These are phyloP conservation scores for Xylariaceae sp. DNA, from an alignment of 2,329 filamentous ascomycete genomes.

Conservation along the genomic window DNA sequence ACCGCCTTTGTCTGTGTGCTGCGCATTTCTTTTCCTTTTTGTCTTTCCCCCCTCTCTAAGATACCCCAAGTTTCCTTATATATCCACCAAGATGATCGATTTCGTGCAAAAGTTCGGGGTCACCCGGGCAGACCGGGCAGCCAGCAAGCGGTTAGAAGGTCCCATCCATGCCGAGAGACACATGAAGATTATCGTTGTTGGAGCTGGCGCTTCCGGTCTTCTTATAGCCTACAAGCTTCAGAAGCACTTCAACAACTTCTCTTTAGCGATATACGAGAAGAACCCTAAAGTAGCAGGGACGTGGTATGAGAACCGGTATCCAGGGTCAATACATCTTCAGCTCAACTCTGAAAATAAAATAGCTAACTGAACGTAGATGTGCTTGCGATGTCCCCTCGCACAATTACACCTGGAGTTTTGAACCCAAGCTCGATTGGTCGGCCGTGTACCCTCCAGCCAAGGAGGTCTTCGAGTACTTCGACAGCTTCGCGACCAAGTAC, in stretches of 20 bases:
- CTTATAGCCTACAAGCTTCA: constrained; percentile 14
- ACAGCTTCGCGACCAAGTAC: constrained; percentile 11
- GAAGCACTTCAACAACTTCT: constrained; percentile 12
- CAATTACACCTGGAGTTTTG: constrained; percentile 49
- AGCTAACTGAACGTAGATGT: constrained; percentile 27
- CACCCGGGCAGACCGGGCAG: constrained; percentile 4
- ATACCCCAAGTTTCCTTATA: too few relatives aligned
- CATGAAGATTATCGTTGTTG: constrained; percentile 9
- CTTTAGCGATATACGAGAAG: constrained; percentile 42
- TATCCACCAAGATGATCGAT: too few relatives aligned
- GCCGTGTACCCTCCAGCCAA: constrained; percentile 39
- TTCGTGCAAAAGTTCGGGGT: constrained; percentile 3
- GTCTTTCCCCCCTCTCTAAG: background rate
- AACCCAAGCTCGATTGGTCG: constrained; percentile 41
- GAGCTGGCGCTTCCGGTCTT: constrained; percentile 13
- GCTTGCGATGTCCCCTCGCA: constrained; percentile 49
- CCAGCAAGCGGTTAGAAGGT: constrained; percentile 4
- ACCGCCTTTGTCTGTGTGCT: background rate
- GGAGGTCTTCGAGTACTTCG: constrained; percentile 15
- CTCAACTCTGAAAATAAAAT: background rate
- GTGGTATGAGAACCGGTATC: constrained; percentile 49
- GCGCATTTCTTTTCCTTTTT: background rate
- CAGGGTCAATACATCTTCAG: constrained; percentile 30
- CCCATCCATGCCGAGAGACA: constrained; percentile 12
- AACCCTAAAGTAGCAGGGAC: constrained; percentile 45